phyloP scores from a whole-genome alignment of 176 grass and related monocot species.

The Elymus sibiricus region DNA sequence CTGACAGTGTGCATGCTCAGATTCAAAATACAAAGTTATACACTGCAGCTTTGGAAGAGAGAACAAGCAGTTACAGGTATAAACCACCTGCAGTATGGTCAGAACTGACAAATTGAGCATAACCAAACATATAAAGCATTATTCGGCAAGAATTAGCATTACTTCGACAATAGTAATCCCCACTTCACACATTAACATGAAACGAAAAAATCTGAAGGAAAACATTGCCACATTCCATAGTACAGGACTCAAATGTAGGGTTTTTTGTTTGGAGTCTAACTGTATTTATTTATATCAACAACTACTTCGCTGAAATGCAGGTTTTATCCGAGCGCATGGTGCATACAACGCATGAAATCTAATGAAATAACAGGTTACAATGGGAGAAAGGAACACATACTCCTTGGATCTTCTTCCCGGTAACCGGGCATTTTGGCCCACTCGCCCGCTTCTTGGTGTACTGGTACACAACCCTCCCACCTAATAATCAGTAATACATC shows the following conservation, averaged over 20 bases:
- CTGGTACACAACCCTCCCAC: conserved; percentile 85
- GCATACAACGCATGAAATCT: not conserved
- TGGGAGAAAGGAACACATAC: conserved; percentile 23
- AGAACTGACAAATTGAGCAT: not conserved
- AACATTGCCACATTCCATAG: not conserved
- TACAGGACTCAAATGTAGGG: not conserved
- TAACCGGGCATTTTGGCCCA: conserved; percentile 82
- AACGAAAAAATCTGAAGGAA: not conserved
- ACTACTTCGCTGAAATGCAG: not conserved
- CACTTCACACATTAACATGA: not conserved
- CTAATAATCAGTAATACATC: conserved; percentile 36
- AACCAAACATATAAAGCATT: not conserved
- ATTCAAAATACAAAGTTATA: too few relatives aligned
- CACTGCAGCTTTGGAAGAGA: too few relatives aligned
- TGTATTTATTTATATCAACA: not conserved
- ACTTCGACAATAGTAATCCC: not conserved
- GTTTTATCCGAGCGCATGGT: not conserved
- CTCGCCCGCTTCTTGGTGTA: conserved; percentile 87
- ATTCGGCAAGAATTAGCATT: not conserved
- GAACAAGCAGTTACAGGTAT: too few relatives aligned
- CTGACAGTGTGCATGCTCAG: too few relatives aligned
- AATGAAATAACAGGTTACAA: not conserved
- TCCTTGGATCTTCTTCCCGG: conserved; percentile 90
- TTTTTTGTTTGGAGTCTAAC: not conserved
- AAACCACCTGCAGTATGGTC: not conserved